Base-by-base conservation (phyloP, 2,329 filamentous ascomycete species). In the Trichoderma sp. region DNA sequence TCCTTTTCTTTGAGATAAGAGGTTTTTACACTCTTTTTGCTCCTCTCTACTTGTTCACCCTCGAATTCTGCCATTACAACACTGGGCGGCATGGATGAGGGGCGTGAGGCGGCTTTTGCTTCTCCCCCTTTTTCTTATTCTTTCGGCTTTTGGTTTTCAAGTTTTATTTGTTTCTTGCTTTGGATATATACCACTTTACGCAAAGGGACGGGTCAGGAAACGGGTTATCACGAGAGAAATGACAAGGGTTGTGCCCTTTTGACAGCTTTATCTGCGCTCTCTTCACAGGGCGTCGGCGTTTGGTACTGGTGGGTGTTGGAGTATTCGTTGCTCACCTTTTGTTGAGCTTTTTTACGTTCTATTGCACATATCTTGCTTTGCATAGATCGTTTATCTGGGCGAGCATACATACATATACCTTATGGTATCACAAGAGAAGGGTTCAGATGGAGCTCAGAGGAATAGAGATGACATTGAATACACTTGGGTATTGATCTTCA, bases 121-220 rank as follows among this genome's bases (percentile, higher is more conserved):
- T 51, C 14, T 34, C 19, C 17, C n/a, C 21, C 47, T 30, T 44
- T 44, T 62, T 19, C 17, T 28, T 61, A 4, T 39, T 15, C 7
- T 39, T 30, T 15, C 14, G 14, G 4, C 52, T 7, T 14, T 44
- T 26, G 34, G 4, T 19, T 15, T 17, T n/a, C 28, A 6, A 26
- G 14, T 17, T n/a, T 17, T 52, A 10, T 7, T 43, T 58, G 26
- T 61, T 17, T 19, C 15, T 44, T 30, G 41, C 21, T 58, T 54
- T 52, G 47, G 58, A 47, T 52, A 61, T 52, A 61, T 52, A 52
- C 58, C 58, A 51, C 45, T 51, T 21, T 21, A 14, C 34, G 34
- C 34, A 39, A 14, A 44, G 24, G 55, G 47, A 44, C 43, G 43
- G 55, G 43, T 41, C 39, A 55, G 48, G 59, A 26, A 47, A 55